phyloP scores from a whole-genome alignment of 192 early-diverging fungal genomes.

The Coemansia aciculifera region DNA sequence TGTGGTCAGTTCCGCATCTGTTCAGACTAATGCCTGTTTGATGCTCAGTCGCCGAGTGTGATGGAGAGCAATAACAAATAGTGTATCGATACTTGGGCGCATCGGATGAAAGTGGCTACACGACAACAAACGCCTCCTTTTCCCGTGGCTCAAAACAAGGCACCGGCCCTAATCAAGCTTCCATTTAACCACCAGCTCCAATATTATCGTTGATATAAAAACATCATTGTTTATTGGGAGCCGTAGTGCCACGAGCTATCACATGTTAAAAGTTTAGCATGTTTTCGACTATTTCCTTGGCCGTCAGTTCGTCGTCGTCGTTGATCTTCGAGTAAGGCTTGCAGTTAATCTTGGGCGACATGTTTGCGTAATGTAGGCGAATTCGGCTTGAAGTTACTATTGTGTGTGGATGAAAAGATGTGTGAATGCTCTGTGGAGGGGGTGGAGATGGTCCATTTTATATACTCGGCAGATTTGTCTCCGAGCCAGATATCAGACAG shows the following conservation, averaged over 20 bases:
- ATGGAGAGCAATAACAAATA: background rate
- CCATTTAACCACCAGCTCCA: background rate
- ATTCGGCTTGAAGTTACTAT: background rate
- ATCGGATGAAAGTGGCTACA: background rate
- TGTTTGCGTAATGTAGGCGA: background rate
- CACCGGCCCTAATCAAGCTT: background rate
- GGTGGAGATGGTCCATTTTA: background rate
- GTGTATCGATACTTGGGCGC: background rate
- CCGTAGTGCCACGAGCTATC: background rate
- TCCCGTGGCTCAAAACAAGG: background rate
- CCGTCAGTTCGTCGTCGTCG: background rate
- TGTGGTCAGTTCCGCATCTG: background rate
- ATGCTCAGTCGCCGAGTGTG: background rate
- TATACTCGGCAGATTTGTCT: background rate
- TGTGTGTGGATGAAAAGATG: background rate
- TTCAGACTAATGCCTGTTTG: background rate
- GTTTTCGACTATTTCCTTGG: constrained; percentile 12
- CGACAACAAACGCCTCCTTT: background rate
- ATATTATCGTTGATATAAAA: background rate
- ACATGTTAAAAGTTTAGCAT: constrained; percentile 15
- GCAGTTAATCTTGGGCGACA: background rate
- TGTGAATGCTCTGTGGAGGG: background rate
- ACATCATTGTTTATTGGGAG: background rate
- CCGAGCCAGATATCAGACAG: background rate
- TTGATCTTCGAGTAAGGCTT: background rate